phyloP scores from a whole-genome alignment of 768 basidiomycete genomes.

The Leccinum subgranulosum region DNA sequence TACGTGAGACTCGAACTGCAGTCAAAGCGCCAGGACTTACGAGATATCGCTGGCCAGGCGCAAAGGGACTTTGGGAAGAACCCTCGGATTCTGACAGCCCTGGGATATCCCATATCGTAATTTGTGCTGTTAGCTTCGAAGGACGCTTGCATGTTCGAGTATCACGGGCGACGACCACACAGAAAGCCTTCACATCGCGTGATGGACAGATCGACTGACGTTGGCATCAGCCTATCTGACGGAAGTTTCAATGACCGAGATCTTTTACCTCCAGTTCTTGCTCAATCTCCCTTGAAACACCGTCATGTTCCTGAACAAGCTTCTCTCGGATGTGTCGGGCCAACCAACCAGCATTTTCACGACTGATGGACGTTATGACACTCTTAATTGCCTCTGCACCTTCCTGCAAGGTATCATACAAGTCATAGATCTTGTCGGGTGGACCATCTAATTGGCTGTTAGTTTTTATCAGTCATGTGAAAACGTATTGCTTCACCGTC shows the following conservation, averaged over 20 bases:
- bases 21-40: slow-evolving; percentile 37
- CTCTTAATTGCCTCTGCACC: slow-evolving; percentile 44
- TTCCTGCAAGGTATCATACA: slow-evolving; percentile 62
- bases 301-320: slow-evolving; percentile 47
- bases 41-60: slow-evolving; percentile 63
- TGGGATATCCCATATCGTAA: slow-evolving; percentile 83
- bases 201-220: slow-evolving; percentile 60
- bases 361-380: slow-evolving; percentile 40
- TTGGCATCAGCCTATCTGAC: slow-evolving; percentile 2
- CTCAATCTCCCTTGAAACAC: slow-evolving; percentile 58
- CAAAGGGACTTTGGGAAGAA: slow-evolving; percentile 46
- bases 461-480: not conserved
- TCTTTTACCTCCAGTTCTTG: slow-evolving; percentile 64
- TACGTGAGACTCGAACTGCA: not conserved
- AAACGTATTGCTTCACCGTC: slow-evolving; percentile 35
- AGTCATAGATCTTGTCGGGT: slow-evolving; percentile 48
- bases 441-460: slow-evolving; percentile 17
- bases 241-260: not conserved
- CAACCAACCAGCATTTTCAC: slow-evolving; percentile 60
- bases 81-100: slow-evolving; percentile 50
- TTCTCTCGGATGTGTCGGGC: slow-evolving; percentile 50
- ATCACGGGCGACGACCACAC: slow-evolving; percentile 68
- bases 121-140: slow-evolving; percentile 60
- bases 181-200: slow-evolving; percentile 72
- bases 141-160: slow-evolving; percentile 50